phyloP scores from a whole-genome alignment of 257 asterid genomes.

The Penstemon eatonii region DNA sequence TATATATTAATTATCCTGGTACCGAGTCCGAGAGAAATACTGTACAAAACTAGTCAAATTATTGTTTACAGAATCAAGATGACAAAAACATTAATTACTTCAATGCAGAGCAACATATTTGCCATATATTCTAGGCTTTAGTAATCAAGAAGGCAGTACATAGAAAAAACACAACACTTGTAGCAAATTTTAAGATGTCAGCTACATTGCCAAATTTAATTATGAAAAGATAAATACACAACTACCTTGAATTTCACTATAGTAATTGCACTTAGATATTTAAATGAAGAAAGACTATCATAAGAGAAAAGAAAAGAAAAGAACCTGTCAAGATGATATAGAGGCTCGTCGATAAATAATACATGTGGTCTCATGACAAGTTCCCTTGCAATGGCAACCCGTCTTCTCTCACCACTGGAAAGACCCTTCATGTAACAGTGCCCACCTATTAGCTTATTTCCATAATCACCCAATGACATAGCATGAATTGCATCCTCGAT shows the following conservation, averaged over 20 bases:
- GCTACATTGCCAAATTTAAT: background rate
- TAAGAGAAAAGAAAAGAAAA: background rate
- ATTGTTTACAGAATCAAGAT: constrained; percentile 4
- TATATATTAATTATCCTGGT: no score
- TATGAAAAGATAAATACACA: background rate
- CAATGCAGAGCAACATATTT: no score
- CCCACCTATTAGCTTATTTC: constrained; percentile 92
- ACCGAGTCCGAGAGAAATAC: no score
- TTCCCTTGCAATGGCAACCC: constrained; percentile 95
- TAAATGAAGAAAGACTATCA: background rate
- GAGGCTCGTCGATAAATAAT: constrained; percentile 94
- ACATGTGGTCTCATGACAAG: constrained; percentile 93
- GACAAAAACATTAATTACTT: no score
- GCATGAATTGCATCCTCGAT: constrained; percentile 90
- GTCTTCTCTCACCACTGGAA: constrained; percentile 88
- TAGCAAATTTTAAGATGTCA: background rate
- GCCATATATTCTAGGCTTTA: background rate
- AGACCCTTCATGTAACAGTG: constrained; percentile 95
- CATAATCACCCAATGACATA: constrained; percentile 92
- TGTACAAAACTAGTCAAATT: background rate
- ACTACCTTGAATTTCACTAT: background rate
- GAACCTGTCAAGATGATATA: constrained; percentile 97
- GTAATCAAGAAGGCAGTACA: background rate
- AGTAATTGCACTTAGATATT: background rate
- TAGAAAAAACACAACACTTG: background rate